Base-by-base conservation (phyloP, 306 rosid genomes). In the Ochetophila trinervis region DNA sequence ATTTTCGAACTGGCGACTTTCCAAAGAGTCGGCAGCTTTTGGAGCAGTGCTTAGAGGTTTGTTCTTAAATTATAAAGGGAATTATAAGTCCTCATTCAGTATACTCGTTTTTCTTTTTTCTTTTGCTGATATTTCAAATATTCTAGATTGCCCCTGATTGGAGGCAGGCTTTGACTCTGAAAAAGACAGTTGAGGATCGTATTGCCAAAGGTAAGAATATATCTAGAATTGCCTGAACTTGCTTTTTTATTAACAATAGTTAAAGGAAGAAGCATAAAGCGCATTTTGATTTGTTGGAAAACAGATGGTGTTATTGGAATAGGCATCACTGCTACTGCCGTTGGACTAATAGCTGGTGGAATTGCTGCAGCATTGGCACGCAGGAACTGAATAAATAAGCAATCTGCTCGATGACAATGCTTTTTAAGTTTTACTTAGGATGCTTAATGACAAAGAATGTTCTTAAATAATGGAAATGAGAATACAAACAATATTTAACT, bases 231-330 rank as follows among this genome's bases (percentile, higher is more conserved):
- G 30, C 57, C 49, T 59, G 27, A 49, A 49, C 52, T 19, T 4
- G 37, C 19, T 21, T 59, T n/a, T 60, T 40, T 62, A 13, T 51
- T 35, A 63, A 27, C 32, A 27, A 42, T 47, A 19, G 52, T 32
- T 36, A 66, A 67, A 40, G n/a, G 30, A 48, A 76, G 2, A 14
- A 50, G 19, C 2, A 50, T 18, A 57, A 69, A 75, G 56, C 59
- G 20, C 55, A 6, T 67, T 57, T 27, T 27, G 32, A 1, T 27
- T 27, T 50, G 35, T 59, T 37, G 17, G 17, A 47, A 73, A 80
- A 88, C 80, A 92, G 98, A 92, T 79, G 98, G 98, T 35, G 82
- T 86, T 60, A 84, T 92, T 53, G 98, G 98, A 36, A 58, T 92
- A 1, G 98, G 98, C 81, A 82, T 92, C 61, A 85, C 96, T 5